phyloP scores from a whole-genome alignment of 129 eudicot genomes.

The Centaurea solstitialis region DNA sequence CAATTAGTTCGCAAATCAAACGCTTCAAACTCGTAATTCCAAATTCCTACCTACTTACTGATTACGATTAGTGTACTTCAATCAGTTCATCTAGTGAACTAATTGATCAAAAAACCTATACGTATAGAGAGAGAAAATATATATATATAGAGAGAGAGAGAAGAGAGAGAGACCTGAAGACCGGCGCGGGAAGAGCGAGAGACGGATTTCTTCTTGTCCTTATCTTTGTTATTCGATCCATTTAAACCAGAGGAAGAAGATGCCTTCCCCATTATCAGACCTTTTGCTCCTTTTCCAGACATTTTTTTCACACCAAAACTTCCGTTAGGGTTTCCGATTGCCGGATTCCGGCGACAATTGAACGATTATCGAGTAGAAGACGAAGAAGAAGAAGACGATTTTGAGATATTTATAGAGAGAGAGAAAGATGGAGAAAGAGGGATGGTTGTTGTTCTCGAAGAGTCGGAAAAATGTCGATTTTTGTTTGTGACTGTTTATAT shows the following conservation, averaged over 20 bases:
- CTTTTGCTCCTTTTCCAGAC: slow-evolving; percentile 54
- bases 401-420: neutral
- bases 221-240: slow-evolving; percentile 44
- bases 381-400: neutral
- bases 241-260: slow-evolving; percentile 59
- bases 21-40: too few species aligned
- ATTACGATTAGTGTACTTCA: too few species aligned
- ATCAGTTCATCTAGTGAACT: neutral
- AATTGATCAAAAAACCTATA: too few species aligned
- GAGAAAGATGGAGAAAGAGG: neutral
- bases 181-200: slow-evolving; percentile 84
- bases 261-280: slow-evolving; percentile 42
- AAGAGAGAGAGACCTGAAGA: slow-evolving; percentile 60
- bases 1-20: too few species aligned
- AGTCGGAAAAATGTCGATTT: neutral
- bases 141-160: slow-evolving; percentile 2
- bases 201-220: slow-evolving; percentile 64
- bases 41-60: too few species aligned
- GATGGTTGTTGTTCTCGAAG: neutral
- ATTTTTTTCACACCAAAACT: slow-evolving; percentile 11
- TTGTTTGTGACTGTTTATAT: neutral
- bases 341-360: neutral
- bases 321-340: neutral
- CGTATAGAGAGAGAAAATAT: neutral
- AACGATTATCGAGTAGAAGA: neutral